Evolutionary conservation across 495 filamentous ascomycete species (phyloP).

Genomic region (Penicillium tannophilum): DNA sequence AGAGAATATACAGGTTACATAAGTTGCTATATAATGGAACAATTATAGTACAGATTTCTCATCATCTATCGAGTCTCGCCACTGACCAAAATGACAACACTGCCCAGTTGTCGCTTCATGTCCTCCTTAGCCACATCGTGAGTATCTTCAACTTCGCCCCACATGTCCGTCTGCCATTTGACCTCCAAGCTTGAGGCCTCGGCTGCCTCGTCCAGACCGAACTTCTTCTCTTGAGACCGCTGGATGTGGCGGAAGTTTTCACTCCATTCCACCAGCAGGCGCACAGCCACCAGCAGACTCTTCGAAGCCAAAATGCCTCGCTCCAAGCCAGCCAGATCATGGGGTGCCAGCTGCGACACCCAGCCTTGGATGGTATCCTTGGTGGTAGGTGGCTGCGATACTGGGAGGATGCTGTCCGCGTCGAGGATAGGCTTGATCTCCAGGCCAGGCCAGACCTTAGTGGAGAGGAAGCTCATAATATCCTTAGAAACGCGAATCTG

Average conservation of each 20-base stretch:
- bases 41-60: slow-evolving; percentile 16
- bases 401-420: slow-evolving; percentile 69
- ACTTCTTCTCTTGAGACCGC: slow-evolving; percentile 35
- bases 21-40: slow-evolving; percentile 1
- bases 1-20: not conserved
- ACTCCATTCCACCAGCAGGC: slow-evolving; percentile 88
- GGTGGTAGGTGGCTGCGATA: slow-evolving; percentile 68
- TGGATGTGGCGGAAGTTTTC: slow-evolving; percentile 59
- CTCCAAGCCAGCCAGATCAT: slow-evolving; percentile 87
- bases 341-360: slow-evolving; percentile 68
- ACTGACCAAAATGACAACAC: slow-evolving; percentile 75
- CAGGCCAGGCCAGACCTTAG: slow-evolving; percentile 82
- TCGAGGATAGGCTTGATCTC: slow-evolving; percentile 76
- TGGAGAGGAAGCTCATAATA: slow-evolving; percentile 69
- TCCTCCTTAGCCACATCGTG: slow-evolving; percentile 98
- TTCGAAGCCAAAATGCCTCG: slow-evolving; percentile 81
- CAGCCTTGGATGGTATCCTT: slow-evolving; percentile 76
- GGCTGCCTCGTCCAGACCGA: slow-evolving; percentile 66
- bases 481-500: slow-evolving; percentile 67
- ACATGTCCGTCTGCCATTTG: slow-evolving; percentile 83
- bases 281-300: slow-evolving; percentile 74
- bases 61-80: slow-evolving; percentile 46
- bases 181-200: slow-evolving; percentile 81
- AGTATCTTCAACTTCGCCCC: slow-evolving; percentile 98
- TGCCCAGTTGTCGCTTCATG: slow-evolving; percentile 82